A percentile compares a stretch with the other conserved stretches of the same genome.
Conservation (phyloP, 2,329 filamentous ascomycete genomes). For the Sclerotinia minor region DNA sequence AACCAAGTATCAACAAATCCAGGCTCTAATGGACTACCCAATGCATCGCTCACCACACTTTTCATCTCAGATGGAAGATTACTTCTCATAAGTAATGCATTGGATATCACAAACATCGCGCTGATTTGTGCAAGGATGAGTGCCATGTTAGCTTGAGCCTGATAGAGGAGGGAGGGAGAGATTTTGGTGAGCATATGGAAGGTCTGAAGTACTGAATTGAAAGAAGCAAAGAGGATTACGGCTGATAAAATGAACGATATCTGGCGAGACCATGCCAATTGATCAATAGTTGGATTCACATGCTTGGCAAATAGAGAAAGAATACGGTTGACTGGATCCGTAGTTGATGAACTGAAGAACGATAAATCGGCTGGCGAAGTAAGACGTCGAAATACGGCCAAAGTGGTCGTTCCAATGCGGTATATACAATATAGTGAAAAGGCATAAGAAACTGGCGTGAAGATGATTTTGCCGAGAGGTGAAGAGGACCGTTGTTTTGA, state of each 20-base stretch:
- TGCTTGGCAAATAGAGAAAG: constrained; percentile 78
- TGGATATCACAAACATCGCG: constrained; percentile 82
- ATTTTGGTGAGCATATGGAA: constrained; percentile 78
- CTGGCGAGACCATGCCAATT: constrained; percentile 78
- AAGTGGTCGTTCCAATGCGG: constrained; percentile 70
- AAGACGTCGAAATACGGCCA: constrained; percentile 65
- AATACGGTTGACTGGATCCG: constrained; percentile 81
- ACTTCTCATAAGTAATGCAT: constrained; percentile 72
- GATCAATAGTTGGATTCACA: constrained; percentile 80
- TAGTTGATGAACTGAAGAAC: constrained; percentile 55
- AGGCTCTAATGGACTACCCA: constrained; percentile 70
- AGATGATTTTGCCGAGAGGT: constrained; percentile 61
- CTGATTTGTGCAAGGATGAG: constrained; percentile 77
- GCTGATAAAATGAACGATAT: constrained; percentile 83
- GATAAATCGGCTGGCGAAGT: constrained; percentile 44
- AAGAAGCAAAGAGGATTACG: constrained; percentile 77
- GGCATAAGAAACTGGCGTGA: constrained; percentile 60
- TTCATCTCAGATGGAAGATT: constrained; percentile 78
- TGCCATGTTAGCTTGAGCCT: constrained; percentile 71
- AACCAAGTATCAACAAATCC: constrained; percentile 81
- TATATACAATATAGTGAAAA: constrained; percentile 86
- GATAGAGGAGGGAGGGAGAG: constrained; percentile 70
- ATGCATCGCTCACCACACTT: constrained; percentile 72
- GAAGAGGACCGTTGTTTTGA: constrained; percentile 69
- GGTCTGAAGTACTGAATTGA: constrained; percentile 82